phyloP scores from a whole-genome alignment of 345 rosid genomes.

The Excoecaria agallocha region DNA sequence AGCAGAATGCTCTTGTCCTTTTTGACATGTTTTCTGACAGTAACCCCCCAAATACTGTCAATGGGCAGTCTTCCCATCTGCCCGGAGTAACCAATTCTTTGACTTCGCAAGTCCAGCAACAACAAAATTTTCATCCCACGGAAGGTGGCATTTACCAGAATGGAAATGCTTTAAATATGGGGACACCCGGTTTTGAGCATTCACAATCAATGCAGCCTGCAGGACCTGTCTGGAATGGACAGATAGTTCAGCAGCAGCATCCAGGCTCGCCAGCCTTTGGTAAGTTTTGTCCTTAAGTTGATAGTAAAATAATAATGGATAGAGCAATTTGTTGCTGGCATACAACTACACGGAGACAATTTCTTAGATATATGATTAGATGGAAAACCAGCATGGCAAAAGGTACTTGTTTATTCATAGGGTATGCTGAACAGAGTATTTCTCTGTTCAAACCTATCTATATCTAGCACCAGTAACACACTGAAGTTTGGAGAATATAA shows the following conservation, averaged over 20 bases:
- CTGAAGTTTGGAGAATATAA: neutral
- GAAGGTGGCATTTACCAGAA: conserved; percentile 60
- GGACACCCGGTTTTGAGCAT: conserved; percentile 62
- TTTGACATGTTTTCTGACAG: conserved; percentile 78
- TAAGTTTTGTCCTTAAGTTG: conserved; percentile 21
- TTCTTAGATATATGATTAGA: neutral
- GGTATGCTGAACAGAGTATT: neutral
- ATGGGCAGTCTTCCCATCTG: conserved; percentile 43
- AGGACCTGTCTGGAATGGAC: conserved; percentile 72
- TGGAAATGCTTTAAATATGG: conserved; percentile 55
- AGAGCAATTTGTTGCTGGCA: neutral
- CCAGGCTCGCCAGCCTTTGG: conserved; percentile 74
- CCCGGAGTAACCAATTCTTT: conserved; percentile 46
- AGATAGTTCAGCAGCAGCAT: conserved; percentile 52
- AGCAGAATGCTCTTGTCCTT: conserved; percentile 85
- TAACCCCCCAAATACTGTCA: conserved; percentile 45
- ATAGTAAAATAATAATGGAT: neutral
- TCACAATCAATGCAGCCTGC: conserved; percentile 50
- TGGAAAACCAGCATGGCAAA: neutral
- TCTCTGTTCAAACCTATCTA: neutral
- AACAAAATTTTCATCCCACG: conserved; percentile 54
- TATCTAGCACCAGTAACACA: neutral
- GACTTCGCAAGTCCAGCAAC: conserved; percentile 64
- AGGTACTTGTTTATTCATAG: neutral
- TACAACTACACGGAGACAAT: neutral